A percentile compares a stretch with the other conserved stretches of the same genome.
Conservation (phyloP, 2,329 filamentous ascomycete genomes). For the Cladosporium sp. region DNA sequence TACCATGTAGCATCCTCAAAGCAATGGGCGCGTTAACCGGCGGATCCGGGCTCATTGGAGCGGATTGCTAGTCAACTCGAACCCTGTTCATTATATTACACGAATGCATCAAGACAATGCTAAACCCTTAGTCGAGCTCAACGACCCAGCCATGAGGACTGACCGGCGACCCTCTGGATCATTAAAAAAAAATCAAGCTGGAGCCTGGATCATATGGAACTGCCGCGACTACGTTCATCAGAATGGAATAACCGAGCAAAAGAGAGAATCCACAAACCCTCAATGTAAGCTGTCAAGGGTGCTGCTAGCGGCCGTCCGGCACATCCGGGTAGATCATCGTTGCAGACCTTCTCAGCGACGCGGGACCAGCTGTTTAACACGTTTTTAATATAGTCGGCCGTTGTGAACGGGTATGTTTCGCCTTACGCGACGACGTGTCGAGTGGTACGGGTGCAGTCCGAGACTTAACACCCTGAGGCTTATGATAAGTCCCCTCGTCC, state of each 20-base stretch:
- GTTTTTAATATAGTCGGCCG: neutral
- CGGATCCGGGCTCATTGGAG: neutral
- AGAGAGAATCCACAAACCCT: neutral
- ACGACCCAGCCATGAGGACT: neutral
- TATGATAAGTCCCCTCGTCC: neutral
- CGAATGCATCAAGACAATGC: no score
- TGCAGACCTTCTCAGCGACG: neutral
- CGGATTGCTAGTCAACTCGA: neutral
- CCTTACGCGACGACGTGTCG: neutral
- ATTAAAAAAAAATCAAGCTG: no score
- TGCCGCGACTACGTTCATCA: neutral
- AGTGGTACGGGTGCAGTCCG: neutral
- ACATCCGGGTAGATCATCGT: slow-evolving; percentile 1
- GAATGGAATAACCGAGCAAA: neutral
- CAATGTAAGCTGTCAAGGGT: neutral
- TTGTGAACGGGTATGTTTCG: neutral
- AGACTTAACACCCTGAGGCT: neutral
- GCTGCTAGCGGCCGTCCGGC: neutral
- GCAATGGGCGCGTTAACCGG: neutral
- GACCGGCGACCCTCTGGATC: no score
- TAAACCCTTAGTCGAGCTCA: neutral
- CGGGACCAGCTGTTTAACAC: neutral
- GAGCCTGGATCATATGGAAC: neutral
- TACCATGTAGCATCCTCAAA: neutral
- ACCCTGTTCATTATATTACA: no score